A percentile compares a stretch with the other conserved stretches of the same genome.
phyloP scores from a whole-genome alignment of 257 asterid species.

The Nicotiana knightiana region DNA sequence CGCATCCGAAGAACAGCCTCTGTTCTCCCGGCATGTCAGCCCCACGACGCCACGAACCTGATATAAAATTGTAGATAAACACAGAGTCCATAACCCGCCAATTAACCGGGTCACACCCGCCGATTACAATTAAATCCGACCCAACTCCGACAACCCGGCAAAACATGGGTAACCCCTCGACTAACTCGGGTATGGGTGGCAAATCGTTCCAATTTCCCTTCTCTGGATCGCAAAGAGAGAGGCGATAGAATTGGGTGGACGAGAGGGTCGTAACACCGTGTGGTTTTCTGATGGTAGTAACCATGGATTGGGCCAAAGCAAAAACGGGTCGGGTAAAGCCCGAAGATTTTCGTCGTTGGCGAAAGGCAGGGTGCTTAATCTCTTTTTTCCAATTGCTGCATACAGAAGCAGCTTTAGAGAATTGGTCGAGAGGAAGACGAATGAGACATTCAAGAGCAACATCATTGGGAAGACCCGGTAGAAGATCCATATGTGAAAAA shows the following conservation, averaged over 20 bases:
- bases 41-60: slow-evolving; percentile 20
- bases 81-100: slow-evolving; percentile 10
- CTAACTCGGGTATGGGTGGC: slow-evolving; percentile 19
- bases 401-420: slow-evolving; percentile 15
- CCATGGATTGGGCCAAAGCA: slow-evolving; percentile 14
- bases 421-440: slow-evolving; percentile 15
- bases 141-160: slow-evolving; percentile 19
- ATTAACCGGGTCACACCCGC: slow-evolving; percentile 22
- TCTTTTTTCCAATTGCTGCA: slow-evolving; percentile 6
- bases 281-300: not conserved
- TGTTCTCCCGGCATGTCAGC: slow-evolving; percentile 16
- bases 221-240: slow-evolving; percentile 14
- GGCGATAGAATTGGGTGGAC: not conserved
- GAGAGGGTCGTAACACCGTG: not conserved
- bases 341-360: not conserved
- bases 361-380: slow-evolving; percentile 12
- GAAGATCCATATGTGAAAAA: slow-evolving; percentile 28
- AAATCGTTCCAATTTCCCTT: slow-evolving; percentile 1
- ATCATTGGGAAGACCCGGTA: slow-evolving; percentile 28
- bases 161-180: slow-evolving; percentile 17
- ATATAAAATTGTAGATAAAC: slow-evolving; percentile 13
- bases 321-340: slow-evolving; percentile 18
- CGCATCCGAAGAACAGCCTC: slow-evolving; percentile 18
- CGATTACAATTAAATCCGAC: slow-evolving; percentile 15
- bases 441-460: slow-evolving; percentile 18